Evolutionary conservation across 148 eudicot genomes (phyloP), one percentile per base, ranked within the genome.

Genomic region (Chenopodium quinoa): DNA sequence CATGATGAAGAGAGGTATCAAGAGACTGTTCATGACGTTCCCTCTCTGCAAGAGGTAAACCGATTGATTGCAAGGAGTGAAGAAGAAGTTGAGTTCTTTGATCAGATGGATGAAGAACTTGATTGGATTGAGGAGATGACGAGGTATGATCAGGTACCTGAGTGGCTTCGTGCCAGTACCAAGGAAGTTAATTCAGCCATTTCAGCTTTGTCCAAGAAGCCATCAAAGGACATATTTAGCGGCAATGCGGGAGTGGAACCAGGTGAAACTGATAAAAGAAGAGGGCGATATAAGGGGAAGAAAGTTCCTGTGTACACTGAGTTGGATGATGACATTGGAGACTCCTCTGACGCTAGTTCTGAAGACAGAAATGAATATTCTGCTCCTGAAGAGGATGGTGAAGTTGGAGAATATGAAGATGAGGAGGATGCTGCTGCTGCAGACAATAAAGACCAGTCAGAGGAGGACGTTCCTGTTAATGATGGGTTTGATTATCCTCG

Each of bases 1-100:
- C 99, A 94, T 82, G 99, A 96, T 78, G 99, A 96, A 78, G 99
- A 96, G 82, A 91, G 99, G 75, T 96, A 91, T 87, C 99, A 96
- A 86, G 97, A 93, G 85, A 93, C 90, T 80, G 89, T 93, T 54
- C 99, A 96, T 83, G 99, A 93, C 80, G 97, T 96, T 78, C 99
- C 99, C 47, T 96, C 99, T 76, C 90, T 96, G 75, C 97, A 91
- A 84, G 95, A 92, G 85, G 99, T 96, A 27, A 96, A 96, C 79
- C 93, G 99, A 67, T 84, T 96, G 99, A 94, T 96, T 84, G 99
- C 99, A 46, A 87, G 99, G 81, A 93, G 98, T 83, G 97, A 93
- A 81, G 99, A 88, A 86, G 99, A 96, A 86, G 94, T 96, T 13
- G 99, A 94, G 81, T 90, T 93, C 74, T 96, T 92, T 87, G 99